Evolutionary conservation across 257 asterid genomes (phyloP).

Genomic region (Nicotiana noctiflora): DNA sequence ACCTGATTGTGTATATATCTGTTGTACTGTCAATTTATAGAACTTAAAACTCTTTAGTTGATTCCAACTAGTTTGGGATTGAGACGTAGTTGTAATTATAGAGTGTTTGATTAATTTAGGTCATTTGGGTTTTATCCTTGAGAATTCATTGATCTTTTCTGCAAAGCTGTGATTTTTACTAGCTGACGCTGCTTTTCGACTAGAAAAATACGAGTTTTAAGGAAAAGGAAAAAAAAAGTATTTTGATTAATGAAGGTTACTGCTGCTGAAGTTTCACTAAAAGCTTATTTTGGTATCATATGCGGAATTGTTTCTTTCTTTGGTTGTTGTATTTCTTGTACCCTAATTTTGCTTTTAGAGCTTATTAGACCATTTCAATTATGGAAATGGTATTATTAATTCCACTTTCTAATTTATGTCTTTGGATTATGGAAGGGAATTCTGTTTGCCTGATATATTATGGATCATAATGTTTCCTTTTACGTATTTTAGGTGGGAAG

Average conservation of each 20-base stretch:
- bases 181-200: neutral
- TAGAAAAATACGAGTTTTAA: neutral
- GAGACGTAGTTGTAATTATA: neutral
- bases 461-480: neutral
- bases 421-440: slow-evolving; percentile 6
- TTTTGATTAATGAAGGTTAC: neutral
- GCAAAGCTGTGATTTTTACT: neutral
- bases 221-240: neutral
- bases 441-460: neutral
- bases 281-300: neutral
- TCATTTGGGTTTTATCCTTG: neutral
- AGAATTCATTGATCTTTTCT: neutral
- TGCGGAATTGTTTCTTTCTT: slow-evolving; percentile 5
- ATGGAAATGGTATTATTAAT: slow-evolving; percentile 1
- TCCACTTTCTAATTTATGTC: slow-evolving; percentile 11
- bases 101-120: neutral
- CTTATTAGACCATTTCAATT: neutral
- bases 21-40: no score
- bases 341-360: neutral
- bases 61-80: neutral
- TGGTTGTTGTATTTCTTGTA: neutral
- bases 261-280: neutral
- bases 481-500: slow-evolving; percentile 6
- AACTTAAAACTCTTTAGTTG: neutral
- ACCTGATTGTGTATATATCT: no score